These are phyloP conservation scores for Metarhizium guizhouense DNA, from an alignment of 2,329 filamentous ascomycete species.

Conservation along the genomic window DNA sequence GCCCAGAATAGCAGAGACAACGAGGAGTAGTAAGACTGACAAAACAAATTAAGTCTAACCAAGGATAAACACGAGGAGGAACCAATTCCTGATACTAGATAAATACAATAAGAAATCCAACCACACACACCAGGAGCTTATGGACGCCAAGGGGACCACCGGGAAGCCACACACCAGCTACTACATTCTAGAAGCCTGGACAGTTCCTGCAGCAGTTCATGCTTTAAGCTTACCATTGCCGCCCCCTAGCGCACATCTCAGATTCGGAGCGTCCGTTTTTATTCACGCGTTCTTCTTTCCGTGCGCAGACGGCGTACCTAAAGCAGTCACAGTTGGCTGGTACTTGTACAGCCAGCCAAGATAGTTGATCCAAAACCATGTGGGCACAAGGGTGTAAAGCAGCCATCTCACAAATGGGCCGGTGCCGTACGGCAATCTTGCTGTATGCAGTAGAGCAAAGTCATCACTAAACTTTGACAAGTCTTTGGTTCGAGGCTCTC, in stretches of 20 bases:
- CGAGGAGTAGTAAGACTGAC: background rate
- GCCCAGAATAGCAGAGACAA: background rate
- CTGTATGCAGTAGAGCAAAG: conserved; percentile 11
- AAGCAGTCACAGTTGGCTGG: conserved; percentile 8
- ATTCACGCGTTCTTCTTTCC: background rate
- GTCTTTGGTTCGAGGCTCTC: conserved; percentile 8
- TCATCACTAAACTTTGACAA: conserved; percentile 10
- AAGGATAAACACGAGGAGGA: background rate
- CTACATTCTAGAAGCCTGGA: background rate
- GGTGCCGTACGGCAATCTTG: conserved; percentile 9
- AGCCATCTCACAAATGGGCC: conserved; percentile 9
- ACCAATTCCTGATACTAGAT: background rate
- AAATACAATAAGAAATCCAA: background rate
- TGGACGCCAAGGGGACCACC: background rate
- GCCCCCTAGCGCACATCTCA: background rate
- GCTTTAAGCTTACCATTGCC: background rate
- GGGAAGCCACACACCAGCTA: background rate
- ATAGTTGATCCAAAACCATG: conserved; percentile 10
- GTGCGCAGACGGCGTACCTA: background rate
- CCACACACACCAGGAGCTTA: background rate
- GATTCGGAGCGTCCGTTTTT: background rate
- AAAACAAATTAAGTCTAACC: background rate
- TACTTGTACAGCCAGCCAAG: conserved; percentile 11
- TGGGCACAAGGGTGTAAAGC: conserved; percentile 10
- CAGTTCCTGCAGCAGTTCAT: background rate